Evolutionary conservation across 2,329 filamentous ascomycete genomes (phyloP), one percentile per base, ranked within the genome.

Genomic region (Gaeumannomyces tritici): DNA sequence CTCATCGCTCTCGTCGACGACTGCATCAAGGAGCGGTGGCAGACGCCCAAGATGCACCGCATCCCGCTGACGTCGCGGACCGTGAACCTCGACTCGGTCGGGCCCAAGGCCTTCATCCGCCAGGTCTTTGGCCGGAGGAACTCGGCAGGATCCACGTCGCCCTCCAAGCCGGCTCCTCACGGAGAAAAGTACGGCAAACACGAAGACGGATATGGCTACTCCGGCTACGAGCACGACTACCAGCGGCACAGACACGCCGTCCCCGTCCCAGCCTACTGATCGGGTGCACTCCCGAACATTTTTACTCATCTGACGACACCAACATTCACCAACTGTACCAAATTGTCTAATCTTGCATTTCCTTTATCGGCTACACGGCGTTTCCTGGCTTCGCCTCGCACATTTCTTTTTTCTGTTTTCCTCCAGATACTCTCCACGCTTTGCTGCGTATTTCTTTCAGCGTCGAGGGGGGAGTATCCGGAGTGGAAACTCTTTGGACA

Each of bases 1-100:
- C 83, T 98, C 67, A 87, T 96, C 68, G 86, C 90, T 9, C 84
- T 98, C 57, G 89, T 96, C 61, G 93, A 98, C 71, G 91, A 98
- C 76, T 91, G 87, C 77, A 96, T 98, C 79, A 90, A 90, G 74
- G 82, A 85, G 65, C 85, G 84, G 63, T 95, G 91, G 85, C 86
- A 79, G 67, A 73, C 74, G 54, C 79, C 77, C 70, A 82, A 79
- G 68, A 64, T 69, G 18, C 75, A 74, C 62, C 75, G 71, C 64
- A 70, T 76, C 64, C 70, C 73, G 29, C 66, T 74, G 65, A 70
- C 71, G 55, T 70, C 71, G 68, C 61, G 65, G 65, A 66, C 68
- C 65, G 68, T 68, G 63, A 71, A 69, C 62, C 68, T 77, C 55
- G 74, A 76, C 64, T 72, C 73, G 60, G 67, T 73, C 64, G 70